Base-by-base conservation (phyloP, 2,329 filamentous ascomycete species). In the Penicillium hordei region DNA sequence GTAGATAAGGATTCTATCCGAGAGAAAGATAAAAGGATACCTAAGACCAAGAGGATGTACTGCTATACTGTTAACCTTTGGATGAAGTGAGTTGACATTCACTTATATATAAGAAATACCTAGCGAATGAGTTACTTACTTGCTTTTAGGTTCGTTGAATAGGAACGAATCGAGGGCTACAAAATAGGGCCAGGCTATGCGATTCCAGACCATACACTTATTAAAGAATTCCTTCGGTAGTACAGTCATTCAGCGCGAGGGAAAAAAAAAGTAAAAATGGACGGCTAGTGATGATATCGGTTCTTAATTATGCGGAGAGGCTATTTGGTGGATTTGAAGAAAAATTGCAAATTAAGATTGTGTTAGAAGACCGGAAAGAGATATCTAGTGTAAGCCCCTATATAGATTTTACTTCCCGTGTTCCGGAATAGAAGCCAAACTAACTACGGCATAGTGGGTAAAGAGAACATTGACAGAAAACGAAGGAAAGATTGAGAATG, bases 211-310 rank as follows among this genome's bases (percentile, higher is more conserved):
- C 17, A 63, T 54, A 43, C 9, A 34, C 43, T 59, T 12, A 46
- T 60, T n/a, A 63, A 63, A 57, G 60, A 63, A 51, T 60, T 63
- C 39, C 7, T 63, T 17, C 53, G 56, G 36, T 60, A 38, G 56
- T 63, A 63, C 19, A 36, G 33, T 57, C 23, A 59, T 51, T 23
- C 17, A 3, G 48, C 53, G 43, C 25, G 27, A 51, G 56, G 56
- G 15, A 57, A 48, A 43, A 60, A 60, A 23, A 23, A 55, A 55
- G 49, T 51, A 57, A 63, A 33, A 59, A 63, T 45, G 39, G 53
- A 52, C 25, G 58, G n/a, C 56, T 33, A n/a, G 58, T 60, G 43
- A 60, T 63, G 27, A 55, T 21, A 56, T 59, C 45, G 23, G 36
- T 57, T 38, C 33, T 60, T 5, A 52, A 56, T 42, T 59, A n/a